These are phyloP conservation scores for Kodamaea neixiangensis DNA, from an alignment of 805 yeast genomes.

Conservation along the genomic window DNA sequence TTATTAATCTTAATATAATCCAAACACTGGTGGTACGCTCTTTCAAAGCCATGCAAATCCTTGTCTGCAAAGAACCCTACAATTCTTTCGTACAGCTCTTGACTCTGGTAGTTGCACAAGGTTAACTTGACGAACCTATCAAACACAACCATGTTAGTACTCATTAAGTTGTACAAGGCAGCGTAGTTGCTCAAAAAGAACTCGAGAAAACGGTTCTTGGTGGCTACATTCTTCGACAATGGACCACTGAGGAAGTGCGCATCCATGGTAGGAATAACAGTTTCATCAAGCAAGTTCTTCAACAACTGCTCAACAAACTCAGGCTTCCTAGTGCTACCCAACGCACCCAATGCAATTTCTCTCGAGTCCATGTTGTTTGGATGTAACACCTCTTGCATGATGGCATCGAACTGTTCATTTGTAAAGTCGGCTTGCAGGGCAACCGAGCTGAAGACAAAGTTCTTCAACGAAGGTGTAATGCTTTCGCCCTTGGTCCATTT, in stretches of 20 bases:
- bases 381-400: slow-evolving; percentile 47
- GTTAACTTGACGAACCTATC: slow-evolving; percentile 48
- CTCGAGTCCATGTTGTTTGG: slow-evolving; percentile 60
- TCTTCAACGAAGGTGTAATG: slow-evolving; percentile 47
- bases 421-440: slow-evolving; percentile 35
- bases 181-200: slow-evolving; percentile 52
- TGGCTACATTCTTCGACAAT: slow-evolving; percentile 46
- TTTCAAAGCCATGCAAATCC: slow-evolving; percentile 57
- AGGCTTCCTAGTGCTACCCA: slow-evolving; percentile 47
- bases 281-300: slow-evolving; percentile 41
- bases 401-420: slow-evolving; percentile 36
- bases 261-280: slow-evolving; percentile 58
- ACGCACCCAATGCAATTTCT: slow-evolving; percentile 57
- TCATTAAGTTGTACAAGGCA: slow-evolving; percentile 43
- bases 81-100: slow-evolving; percentile 37
- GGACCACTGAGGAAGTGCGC: slow-evolving; percentile 51
- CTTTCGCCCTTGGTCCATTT: slow-evolving; percentile 23
- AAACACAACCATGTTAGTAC: slow-evolving; percentile 51
- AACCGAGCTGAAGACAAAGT: slow-evolving; percentile 46
- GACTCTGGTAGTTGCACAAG: slow-evolving; percentile 40
- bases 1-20: slow-evolving; percentile 54
- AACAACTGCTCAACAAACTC: slow-evolving; percentile 41
- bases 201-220: slow-evolving; percentile 49
- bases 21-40: slow-evolving; percentile 55
- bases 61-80: slow-evolving; percentile 45